Base-by-base conservation (phyloP, 1,284 basidiomycete species). In the Melanopsichium pennsylvanicum region DNA sequence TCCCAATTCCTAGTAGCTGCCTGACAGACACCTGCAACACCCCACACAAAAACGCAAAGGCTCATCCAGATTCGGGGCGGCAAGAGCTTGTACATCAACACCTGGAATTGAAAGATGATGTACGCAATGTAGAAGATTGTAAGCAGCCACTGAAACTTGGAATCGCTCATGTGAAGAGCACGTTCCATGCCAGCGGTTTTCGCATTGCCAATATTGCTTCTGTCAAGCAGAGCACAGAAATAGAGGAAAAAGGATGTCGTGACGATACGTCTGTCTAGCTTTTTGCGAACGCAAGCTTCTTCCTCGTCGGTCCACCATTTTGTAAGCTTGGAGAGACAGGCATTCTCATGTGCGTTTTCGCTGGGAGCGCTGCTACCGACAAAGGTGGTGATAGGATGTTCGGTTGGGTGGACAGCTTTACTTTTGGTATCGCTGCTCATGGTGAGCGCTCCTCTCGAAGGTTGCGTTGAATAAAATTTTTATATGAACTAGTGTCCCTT, bases 61-160 rank as follows among this genome's bases (percentile, higher is more conserved):
- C 69, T 43, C 6, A 79, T 70, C 45, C 71, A 73, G 15, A 51
- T 31, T 21, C 63, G 63, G 0, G 78, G 75, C 13, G 74, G 68
- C 2, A 80, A 13, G 11, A 71, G 11, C 43, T 74, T 71, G 72
- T 75, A 79, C 19, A 64, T 49, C 15, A 80, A 41, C 29, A 74
- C 71, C n/a, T 68, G 59, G 33, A 60, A 68, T 44, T 74, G 72
- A 16, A 75, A 76, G 16, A 71, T 21, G 23, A 68, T 63, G 52
- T 79, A 80, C n/a, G 57, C 59, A 22, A 80, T 70, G 66, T 64
- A 64, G 42, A 63, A 70, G 41, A 72, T 69, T 11, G 74, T 79
- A 2, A 78, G 39, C 0, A 80, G 68, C 69, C 70, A 72, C n/a
- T 76, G 68, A 39, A 67, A 80, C 35, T 79, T 62, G 8, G 45